phyloP scores from a whole-genome alignment of 2,329 filamentous ascomycete species.

The Dactylellina drechsleri region DNA sequence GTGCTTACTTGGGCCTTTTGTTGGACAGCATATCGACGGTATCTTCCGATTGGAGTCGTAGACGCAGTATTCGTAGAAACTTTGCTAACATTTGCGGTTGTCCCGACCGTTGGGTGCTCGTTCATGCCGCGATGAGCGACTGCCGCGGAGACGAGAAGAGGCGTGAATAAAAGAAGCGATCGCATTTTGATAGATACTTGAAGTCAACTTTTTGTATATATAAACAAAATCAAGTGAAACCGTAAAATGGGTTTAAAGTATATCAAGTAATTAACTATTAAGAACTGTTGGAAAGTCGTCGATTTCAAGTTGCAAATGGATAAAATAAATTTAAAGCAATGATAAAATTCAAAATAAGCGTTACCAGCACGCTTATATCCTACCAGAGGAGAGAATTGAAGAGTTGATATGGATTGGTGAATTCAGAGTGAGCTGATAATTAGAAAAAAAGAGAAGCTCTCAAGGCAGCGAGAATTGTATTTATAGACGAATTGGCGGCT shows the following conservation, averaged over 20 bases:
- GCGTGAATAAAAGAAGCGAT: not conserved
- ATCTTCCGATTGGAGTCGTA: not conserved
- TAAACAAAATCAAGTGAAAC: too few species aligned
- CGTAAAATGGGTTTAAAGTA: too few species aligned
- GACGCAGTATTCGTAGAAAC: not conserved
- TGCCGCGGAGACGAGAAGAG: not conserved
- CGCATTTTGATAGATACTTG: not conserved
- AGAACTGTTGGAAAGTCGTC: not conserved
- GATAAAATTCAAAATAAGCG: not conserved
- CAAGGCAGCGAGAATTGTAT: too few species aligned
- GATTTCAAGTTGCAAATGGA: not conserved
- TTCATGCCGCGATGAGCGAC: not conserved
- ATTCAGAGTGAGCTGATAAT: not conserved
- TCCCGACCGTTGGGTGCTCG: not conserved
- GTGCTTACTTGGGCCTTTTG: not conserved
- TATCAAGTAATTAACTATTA: too few species aligned
- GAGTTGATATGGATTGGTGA: not conserved
- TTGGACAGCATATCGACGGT: not conserved
- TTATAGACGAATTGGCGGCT: too few species aligned
- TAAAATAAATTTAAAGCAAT: not conserved
- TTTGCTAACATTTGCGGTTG: not conserved
- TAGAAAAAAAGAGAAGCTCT: not conserved
- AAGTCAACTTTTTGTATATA: too few species aligned
- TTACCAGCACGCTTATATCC: slow-evolving; percentile 3
- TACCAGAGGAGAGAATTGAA: slow-evolving; percentile 2